Conservation (phyloP, 768 basidiomycete species). For the Kwoniella botswanensis region DNA sequence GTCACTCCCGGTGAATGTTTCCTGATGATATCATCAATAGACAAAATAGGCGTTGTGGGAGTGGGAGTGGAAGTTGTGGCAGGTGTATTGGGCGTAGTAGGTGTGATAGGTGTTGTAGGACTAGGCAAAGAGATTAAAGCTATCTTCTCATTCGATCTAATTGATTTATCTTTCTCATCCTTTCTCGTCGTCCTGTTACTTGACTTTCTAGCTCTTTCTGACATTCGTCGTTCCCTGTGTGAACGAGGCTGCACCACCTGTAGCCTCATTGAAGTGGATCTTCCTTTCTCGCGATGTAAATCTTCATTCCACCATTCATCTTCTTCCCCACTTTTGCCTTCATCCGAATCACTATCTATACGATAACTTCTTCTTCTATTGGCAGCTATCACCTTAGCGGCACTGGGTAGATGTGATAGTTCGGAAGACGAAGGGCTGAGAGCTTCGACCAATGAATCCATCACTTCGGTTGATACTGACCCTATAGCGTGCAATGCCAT, state of each 20-base stretch:
- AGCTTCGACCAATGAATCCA: constrained; percentile 26
- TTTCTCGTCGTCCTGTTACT: not conserved
- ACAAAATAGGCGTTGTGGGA: constrained; percentile 30
- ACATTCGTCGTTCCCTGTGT: not conserved
- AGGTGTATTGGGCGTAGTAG: constrained; percentile 8
- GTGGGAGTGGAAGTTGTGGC: constrained; percentile 9
- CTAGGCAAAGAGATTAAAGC: not conserved
- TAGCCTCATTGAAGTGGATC: not conserved
- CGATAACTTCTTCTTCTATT: constrained; percentile 20
- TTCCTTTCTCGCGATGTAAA: not conserved
- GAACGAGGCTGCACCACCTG: not conserved
- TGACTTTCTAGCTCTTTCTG: not conserved
- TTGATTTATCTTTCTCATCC: not conserved
- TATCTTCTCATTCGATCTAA: not conserved
- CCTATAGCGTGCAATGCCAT: not conserved
- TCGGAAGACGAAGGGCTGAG: constrained; percentile 13
- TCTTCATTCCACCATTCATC: constrained; percentile 1
- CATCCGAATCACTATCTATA: constrained; percentile 7
- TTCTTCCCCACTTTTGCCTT: not conserved
- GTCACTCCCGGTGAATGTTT: constrained; percentile 35
- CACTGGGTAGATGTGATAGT: constrained; percentile 6
- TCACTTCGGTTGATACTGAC: constrained; percentile 20
- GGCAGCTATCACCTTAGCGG: constrained; percentile 6
- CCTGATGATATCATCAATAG: constrained; percentile 53
- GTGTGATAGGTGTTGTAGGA: constrained; percentile 10